These are phyloP conservation scores for Herpotrichia juniperi DNA, from an alignment of 2,329 filamentous ascomycete species.

Conservation along the genomic window DNA sequence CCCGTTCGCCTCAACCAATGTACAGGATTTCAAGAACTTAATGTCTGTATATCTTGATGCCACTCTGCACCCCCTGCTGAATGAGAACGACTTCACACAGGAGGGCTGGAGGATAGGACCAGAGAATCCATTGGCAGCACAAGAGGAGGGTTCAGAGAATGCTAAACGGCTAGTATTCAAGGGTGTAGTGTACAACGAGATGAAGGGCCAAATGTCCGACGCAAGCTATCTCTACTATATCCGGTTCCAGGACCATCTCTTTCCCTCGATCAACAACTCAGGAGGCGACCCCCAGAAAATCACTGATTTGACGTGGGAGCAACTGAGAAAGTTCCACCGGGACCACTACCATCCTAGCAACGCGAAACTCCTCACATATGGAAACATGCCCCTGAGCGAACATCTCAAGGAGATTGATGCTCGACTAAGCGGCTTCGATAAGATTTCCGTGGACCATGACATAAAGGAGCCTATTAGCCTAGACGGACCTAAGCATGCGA, in stretches of 20 bases:
- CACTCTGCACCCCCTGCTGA: constrained; percentile 86
- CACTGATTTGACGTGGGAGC: constrained; percentile 90
- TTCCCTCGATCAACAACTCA: constrained; percentile 93
- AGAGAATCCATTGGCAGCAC: constrained; percentile 71
- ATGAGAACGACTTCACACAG: constrained; percentile 90
- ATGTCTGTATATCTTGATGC: constrained; percentile 97
- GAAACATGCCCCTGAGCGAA: constrained; percentile 83
- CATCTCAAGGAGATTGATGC: constrained; percentile 81
- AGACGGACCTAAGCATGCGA: constrained; percentile 70
- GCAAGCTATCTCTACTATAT: constrained; percentile 97
- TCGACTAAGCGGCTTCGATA: constrained; percentile 75
- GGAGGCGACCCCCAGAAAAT: constrained; percentile 96
- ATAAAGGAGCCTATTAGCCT: constrained; percentile 80
- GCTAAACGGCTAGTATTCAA: constrained; percentile 86
- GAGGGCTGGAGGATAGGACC: constrained; percentile 97
- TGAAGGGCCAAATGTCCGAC: constrained; percentile 99
- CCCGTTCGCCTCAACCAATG: constrained; percentile 95
- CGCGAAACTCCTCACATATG: constrained; percentile 93
- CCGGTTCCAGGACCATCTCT: constrained; percentile 90
- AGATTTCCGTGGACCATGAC: constrained; percentile 70
- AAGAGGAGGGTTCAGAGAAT: constrained; percentile 53
- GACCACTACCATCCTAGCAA: constrained; percentile 98
- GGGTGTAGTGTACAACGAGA: constrained; percentile 98
- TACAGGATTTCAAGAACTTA: constrained; percentile 92
- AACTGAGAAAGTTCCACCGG: constrained; percentile 85